These are phyloP conservation scores for Botryotinia narcissicola DNA, from an alignment of 2,329 filamentous ascomycete genomes.

Conservation along the genomic window DNA sequence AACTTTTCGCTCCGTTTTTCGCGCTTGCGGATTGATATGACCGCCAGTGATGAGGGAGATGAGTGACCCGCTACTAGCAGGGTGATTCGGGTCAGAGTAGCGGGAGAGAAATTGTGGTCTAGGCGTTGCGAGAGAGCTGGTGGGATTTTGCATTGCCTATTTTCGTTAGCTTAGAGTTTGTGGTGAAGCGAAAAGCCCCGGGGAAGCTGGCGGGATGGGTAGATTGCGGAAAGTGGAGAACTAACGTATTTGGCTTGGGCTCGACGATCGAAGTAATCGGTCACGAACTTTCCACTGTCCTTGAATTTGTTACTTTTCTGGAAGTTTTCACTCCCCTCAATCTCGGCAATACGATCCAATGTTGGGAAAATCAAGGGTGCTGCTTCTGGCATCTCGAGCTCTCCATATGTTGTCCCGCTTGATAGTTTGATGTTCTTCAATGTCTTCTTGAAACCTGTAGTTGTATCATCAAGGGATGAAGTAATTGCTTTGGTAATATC, in stretches of 20 bases:
- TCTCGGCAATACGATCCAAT: slow-evolving; percentile 37
- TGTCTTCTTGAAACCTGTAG: slow-evolving; percentile 29
- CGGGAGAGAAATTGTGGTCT: slow-evolving; percentile 45
- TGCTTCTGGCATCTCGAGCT: slow-evolving; percentile 41
- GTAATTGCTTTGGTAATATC: slow-evolving; percentile 41
- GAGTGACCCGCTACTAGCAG: slow-evolving; percentile 49
- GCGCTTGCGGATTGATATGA: slow-evolving; percentile 34
- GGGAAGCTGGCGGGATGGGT: background rate
- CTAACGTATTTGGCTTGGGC: slow-evolving; percentile 42
- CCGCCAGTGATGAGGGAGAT: slow-evolving; percentile 49
- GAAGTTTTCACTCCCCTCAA: slow-evolving; percentile 25
- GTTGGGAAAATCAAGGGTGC: slow-evolving; percentile 43
- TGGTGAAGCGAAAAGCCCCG: background rate
- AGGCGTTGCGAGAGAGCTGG: slow-evolving; percentile 40
- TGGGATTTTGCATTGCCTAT: slow-evolving; percentile 41
- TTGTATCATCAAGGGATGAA: slow-evolving; percentile 37
- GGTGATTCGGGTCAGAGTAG: slow-evolving; percentile 51
- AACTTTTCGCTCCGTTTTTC: background rate
- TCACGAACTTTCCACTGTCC: slow-evolving; percentile 40
- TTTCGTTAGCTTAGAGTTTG: background rate
- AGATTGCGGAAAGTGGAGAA: background rate
- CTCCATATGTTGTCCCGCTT: slow-evolving; percentile 41
- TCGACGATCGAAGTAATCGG: slow-evolving; percentile 32
- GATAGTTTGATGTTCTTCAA: slow-evolving; percentile 39
- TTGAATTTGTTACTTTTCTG: slow-evolving; percentile 39